Evolutionary conservation across 192 early-diverging fungal species (phyloP), one percentile per base, ranked within the genome.

Genomic region (Backusella macrospora): DNA sequence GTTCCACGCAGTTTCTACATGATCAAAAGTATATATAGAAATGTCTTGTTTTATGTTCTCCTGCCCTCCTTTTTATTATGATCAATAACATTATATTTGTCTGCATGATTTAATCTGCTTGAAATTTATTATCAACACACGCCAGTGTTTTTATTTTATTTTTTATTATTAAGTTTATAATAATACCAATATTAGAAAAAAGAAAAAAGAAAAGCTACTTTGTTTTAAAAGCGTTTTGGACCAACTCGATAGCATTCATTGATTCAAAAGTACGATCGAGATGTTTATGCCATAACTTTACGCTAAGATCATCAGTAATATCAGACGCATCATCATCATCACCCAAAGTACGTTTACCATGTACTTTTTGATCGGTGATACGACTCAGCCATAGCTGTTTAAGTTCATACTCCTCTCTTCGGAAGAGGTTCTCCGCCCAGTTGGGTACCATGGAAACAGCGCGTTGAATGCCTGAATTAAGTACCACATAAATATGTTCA

Each of bases 401-500:
- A 15, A 81, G 47, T 26, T 74, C 65, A 29, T 77, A 84, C 37
- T 81, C 82, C 39, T 84, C 74, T 63, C 71, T 73, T 18, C 71
- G 62, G 14, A 82, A 47, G n/a, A 74, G 26, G 1, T 66, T 63
- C 34, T 85, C 78, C 7, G 83, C 69, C 49, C 70, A 69, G 13
- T 37, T 76, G 13, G 83, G 81, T 12, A 82, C 29, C 26, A 66
- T 48, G 2, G 29, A 23, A 37, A 85, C 18, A 1, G 67, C 73
- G 62, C 62, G 49, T 23, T 59, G 67, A 46, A 82, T 64, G 46
- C 59, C 18, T 59, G 62, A 44, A 9, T 29, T 72, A 49, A 82
- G n/a, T 0, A 72, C 6, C 42, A 74, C 72, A 23, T 76, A 75
- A 23, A 85, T 21, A 66, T 85, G 83, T 40, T 85, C 83, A 26